phyloP scores from a whole-genome alignment of 345 rosid species.

The Leavenworthia alabamica region DNA sequence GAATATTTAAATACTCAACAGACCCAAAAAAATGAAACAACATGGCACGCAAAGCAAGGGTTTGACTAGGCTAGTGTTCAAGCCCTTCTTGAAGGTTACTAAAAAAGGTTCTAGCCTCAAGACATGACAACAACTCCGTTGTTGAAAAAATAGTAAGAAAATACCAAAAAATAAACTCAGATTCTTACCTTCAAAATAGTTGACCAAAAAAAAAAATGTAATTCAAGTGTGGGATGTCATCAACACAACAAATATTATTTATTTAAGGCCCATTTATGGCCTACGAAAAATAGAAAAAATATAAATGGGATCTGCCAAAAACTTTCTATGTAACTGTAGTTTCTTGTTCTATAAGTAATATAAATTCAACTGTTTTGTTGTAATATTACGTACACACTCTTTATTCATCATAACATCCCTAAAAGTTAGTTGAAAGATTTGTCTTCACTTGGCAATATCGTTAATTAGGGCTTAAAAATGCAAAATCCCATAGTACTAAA shows the following conservation, averaged over 20 bases:
- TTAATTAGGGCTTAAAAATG: not conserved
- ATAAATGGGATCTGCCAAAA: not conserved
- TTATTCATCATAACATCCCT: conserved; percentile 1
- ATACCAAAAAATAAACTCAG: not conserved
- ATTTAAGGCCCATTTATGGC: not conserved
- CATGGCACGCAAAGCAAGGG: not conserved
- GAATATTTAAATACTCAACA: not conserved
- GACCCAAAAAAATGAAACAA: not conserved
- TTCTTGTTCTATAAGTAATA: not conserved
- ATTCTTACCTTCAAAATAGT: not conserved
- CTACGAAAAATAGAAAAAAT: not conserved
- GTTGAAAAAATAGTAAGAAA: not conserved
- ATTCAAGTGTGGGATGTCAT: not conserved
- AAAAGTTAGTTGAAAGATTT: not conserved
- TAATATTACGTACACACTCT: not conserved
- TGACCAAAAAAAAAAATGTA: not conserved
- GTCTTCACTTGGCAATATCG: not conserved
- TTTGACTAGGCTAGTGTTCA: not conserved
- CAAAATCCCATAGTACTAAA: not conserved
- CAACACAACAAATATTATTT: not conserved
- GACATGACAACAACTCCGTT: not conserved
- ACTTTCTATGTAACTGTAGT: not conserved
- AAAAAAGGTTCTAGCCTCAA: not conserved
- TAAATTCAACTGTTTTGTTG: not conserved
- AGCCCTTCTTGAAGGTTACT: not conserved